Evolutionary conservation across 2,329 filamentous ascomycete genomes (phyloP), one percentile per base, ranked within the genome.

Genomic region (Colletotrichum salicis): DNA sequence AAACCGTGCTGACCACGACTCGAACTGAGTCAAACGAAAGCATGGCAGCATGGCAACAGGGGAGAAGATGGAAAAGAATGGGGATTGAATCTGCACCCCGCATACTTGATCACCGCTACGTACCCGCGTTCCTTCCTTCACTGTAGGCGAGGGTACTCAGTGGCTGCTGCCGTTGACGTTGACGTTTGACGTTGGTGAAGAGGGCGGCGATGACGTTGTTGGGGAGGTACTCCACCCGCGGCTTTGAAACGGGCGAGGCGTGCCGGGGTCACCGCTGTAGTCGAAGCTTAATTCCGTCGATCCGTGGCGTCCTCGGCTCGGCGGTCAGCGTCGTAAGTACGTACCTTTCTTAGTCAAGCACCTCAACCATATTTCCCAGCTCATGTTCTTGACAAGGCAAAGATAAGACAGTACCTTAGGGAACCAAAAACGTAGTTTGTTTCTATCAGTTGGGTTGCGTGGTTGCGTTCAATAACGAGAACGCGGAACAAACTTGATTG

Each of bases 221-320:
- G 8, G 24, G 33, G 24, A 15, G 37, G 15, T 13, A 41, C 45
- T 31, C 69, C 64, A 59, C 64, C 41, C 64, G 54, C 64, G 64
- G 69, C 69, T 68, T 37, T 71, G 69, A 68, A 71, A 71, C 69
- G 64, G 52, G 58, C 37, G 37, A 8, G 37, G 37, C 37, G 37
- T 37, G 41, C 64, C 54, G 64, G 69, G 64, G 45, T 33, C 64
- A 57, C 19, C 41, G 69, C 29, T n/a, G 41, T 68, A 13, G 69
- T 48, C 58, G 58, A 68, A 68, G 69, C 64, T 71, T 71, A 63
- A 55, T 48, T 56, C 29, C 15, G 51, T 24, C 48, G 31, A 69
- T 56, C 65, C 37, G 33, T 29, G 29, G 41, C 41, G 8, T 22
- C 19, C 58, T 61, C 29, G n/a, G 27, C 58, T n/a, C 10, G 27